Conservation (phyloP, 345 rosid genomes). For the Kernera saxatilis region DNA sequence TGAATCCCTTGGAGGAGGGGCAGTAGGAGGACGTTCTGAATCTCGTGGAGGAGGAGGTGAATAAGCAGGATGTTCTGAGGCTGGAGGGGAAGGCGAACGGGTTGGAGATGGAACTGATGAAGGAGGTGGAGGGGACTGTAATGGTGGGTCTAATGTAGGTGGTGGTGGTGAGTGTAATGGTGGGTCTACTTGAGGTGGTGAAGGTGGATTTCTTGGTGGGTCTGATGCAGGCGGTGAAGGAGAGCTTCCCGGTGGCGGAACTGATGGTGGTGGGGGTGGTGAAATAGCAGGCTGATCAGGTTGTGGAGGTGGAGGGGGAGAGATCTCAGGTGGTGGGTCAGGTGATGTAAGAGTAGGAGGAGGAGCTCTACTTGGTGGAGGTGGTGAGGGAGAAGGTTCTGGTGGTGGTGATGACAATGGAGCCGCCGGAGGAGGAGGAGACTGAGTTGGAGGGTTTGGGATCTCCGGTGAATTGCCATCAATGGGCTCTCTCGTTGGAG, state of each 20-base stretch:
- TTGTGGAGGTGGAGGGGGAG: constrained; percentile 22
- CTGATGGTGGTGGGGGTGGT: constrained; percentile 8
- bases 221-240: constrained; percentile 25
- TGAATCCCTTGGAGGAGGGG: neutral
- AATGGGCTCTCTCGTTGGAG: constrained; percentile 27
- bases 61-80: constrained; percentile 10
- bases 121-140: constrained; percentile 25
- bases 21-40: constrained; percentile 26
- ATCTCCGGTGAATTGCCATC: constrained; percentile 9
- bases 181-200: constrained; percentile 11
- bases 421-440: constrained; percentile 27
- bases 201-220: constrained; percentile 1
- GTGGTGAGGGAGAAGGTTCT: constrained; percentile 24
- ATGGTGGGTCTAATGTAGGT: constrained; percentile 25
- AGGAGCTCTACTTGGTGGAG: constrained; percentile 28
- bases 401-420: constrained; percentile 31
- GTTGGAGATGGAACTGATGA: constrained; percentile 23
- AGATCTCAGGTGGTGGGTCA: constrained; percentile 14
- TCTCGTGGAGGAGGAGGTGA: constrained; percentile 17
- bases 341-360: constrained; percentile 22
- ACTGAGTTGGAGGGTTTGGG: constrained; percentile 18
- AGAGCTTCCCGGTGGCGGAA: constrained; percentile 8
- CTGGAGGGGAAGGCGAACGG: constrained; percentile 30
- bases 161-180: too few species aligned
- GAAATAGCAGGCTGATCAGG: neutral